Evolutionary conservation across 805 yeast genomes (phyloP).

Genomic region (Yarrowia alimentaria): DNA sequence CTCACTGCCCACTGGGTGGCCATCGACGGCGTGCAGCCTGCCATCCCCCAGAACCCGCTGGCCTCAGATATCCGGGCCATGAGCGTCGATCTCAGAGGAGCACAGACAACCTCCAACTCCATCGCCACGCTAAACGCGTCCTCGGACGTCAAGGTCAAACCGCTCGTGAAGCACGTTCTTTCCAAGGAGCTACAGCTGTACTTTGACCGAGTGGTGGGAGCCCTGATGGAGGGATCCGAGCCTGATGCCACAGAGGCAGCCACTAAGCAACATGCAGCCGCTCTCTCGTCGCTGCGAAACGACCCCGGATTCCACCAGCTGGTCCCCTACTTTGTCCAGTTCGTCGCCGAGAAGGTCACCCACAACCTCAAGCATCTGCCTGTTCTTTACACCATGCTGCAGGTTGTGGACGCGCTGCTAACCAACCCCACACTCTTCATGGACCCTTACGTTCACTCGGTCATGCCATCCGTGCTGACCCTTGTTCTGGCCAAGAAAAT

Average conservation of each 20-base stretch:
- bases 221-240: constrained; percentile 48
- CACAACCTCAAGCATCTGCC: constrained; percentile 73
- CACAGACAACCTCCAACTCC: constrained; percentile 60
- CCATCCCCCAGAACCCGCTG: constrained; percentile 93
- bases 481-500: constrained; percentile 81
- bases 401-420: constrained; percentile 79
- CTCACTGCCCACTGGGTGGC: constrained; percentile 95
- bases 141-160: constrained; percentile 60
- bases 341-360: constrained; percentile 92
- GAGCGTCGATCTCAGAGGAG: constrained; percentile 80
- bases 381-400: constrained; percentile 77
- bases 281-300: constrained; percentile 75
- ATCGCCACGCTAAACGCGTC: constrained; percentile 50
- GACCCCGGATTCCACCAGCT: constrained; percentile 97
- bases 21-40: constrained; percentile 97
- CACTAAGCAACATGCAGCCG: constrained; percentile 39
- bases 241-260: constrained; percentile 30
- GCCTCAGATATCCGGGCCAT: constrained; percentile 67
- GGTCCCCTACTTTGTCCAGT: constrained; percentile 94
- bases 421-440: constrained; percentile 81
- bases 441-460: constrained; percentile 93
- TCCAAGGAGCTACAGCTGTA: constrained; percentile 92
- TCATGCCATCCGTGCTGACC: constrained; percentile 95
- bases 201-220: constrained; percentile 85
- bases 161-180: constrained; percentile 89